A percentile compares a stretch with the other conserved stretches of the same genome.
Conservation (phyloP, 441 rosid genomes). For the Gossypium davidsonii region DNA sequence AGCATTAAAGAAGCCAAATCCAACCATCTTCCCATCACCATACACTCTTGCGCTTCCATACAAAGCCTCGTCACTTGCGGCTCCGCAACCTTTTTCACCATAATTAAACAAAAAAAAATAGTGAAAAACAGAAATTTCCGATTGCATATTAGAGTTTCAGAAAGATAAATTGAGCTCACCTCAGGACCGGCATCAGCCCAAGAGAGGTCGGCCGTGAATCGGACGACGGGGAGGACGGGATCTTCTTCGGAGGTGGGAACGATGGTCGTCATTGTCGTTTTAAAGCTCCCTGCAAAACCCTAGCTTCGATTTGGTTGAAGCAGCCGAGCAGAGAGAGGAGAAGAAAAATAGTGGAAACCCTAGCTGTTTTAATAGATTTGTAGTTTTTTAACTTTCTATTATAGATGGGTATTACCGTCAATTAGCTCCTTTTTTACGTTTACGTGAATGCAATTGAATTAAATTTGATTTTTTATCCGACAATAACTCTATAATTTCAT, state of each 20-base stretch:
- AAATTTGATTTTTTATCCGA: too few species aligned
- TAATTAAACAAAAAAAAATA: not conserved
- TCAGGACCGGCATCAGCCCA: constrained; percentile 99
- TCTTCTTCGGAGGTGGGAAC: constrained; percentile 97
- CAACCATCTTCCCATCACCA: constrained; percentile 58
- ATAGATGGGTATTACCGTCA: too few species aligned
- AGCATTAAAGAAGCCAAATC: constrained; percentile 84
- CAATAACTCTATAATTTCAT: too few species aligned
- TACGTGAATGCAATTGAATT: too few species aligned
- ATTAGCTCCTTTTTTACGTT: too few species aligned
- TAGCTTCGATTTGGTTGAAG: constrained; percentile 8
- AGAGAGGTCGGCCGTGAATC: constrained; percentile 83
- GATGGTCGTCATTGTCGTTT: constrained; percentile 57
- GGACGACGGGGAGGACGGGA: constrained; percentile 83
- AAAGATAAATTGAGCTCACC: constrained; percentile 29
- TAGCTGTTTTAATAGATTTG: not conserved
- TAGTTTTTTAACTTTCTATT: too few species aligned
- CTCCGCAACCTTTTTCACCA: constrained; percentile 56
- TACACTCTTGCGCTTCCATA: constrained; percentile 74
- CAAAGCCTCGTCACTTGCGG: constrained; percentile 74
- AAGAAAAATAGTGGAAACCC: constrained; percentile 27
- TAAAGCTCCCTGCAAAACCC: constrained; percentile 27
- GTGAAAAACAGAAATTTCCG: not conserved
- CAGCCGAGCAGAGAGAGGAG: constrained; percentile 28
- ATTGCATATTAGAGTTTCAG: not conserved